A percentile compares a stretch with the other conserved stretches of the same genome.
Conservation (phyloP, 2,329 filamentous ascomycete species). For the Pseudopyricularia javanii region DNA sequence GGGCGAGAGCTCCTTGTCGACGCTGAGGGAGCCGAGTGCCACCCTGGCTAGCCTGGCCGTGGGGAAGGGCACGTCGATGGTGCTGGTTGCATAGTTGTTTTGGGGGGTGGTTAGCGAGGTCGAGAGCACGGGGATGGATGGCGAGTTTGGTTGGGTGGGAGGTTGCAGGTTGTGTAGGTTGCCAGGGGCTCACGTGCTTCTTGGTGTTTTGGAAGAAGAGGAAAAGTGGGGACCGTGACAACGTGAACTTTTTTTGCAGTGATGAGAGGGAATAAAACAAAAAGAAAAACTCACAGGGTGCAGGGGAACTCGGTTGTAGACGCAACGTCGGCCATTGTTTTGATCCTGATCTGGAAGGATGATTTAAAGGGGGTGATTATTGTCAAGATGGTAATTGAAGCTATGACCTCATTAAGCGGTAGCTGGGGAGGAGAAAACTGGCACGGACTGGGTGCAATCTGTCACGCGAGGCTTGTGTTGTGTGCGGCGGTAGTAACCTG, state of each 20-base stretch:
- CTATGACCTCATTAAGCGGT: not conserved
- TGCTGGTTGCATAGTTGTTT: conserved; percentile 32
- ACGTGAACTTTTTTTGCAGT: not conserved
- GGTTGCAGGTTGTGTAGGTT: conserved; percentile 11
- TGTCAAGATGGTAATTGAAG: not conserved
- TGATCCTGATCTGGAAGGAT: not conserved
- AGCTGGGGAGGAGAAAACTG: not conserved
- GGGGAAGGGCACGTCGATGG: conserved; percentile 70
- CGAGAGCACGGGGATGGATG: not conserved
- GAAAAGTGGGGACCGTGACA: conserved; percentile 3
- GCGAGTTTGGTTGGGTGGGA: too few relatives aligned
- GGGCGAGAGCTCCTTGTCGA: conserved; percentile 81
- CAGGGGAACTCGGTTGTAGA: conserved; percentile 42
- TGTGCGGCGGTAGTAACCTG: too few relatives aligned
- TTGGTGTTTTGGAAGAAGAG: conserved; percentile 3
- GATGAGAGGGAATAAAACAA: not conserved
- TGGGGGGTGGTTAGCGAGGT: conserved; percentile 4
- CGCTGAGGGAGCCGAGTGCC: conserved; percentile 63
- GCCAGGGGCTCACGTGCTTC: conserved; percentile 6
- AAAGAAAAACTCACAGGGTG: conserved; percentile 38
- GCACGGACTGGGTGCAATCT: not conserved
- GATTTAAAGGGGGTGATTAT: not conserved
- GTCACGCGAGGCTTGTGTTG: not conserved
- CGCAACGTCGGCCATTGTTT: not conserved
- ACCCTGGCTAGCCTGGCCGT: conserved; percentile 64